Evolutionary conservation across 2,329 filamentous ascomycete species (phyloP), one percentile per base, ranked within the genome.

Genomic region (Aspergillus pseudonomiae): DNA sequence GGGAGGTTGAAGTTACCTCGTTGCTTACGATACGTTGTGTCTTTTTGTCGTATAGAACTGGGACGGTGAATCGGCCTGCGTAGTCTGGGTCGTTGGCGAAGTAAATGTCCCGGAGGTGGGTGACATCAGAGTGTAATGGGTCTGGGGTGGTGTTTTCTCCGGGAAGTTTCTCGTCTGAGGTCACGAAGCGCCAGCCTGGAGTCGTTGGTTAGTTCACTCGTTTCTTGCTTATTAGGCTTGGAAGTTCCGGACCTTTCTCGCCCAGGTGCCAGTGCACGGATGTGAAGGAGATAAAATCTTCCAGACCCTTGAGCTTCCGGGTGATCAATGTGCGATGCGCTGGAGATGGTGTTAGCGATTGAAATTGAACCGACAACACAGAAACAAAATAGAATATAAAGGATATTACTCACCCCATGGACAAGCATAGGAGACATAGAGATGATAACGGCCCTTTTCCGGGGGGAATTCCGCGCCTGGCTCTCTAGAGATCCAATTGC

Each of bases 361-460:
- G 6, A 39, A 28, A 28, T 46, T 58, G 4, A 56, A 54, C 39
- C 9, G 30, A 30, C 16, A 52, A 45, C 4, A 19, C 11, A n/a
- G 9, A 10, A 6, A 14, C 7, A 6, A 2, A 39, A 14, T 5
- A 30, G 6, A 5, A 19, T 7, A 24, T 32, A 28, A 2, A 7
- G 9, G 54, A 54, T 12, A 56, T 14, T 4, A 41, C 73, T 63
- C 73, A 85, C 84, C 89, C 94, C 94, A 97, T 4, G 94, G 94
- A 79, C 94, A 97, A 7, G 94, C 94, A 79, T 96, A 97, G 73
- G 91, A 94, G 69, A 97, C 90, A 76, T 94, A 99, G 71, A 99
- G 88, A 80, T 99, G 95, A 78, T 99, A 99, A 61, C 95, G 86
- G 59, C 86, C 92, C 80, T 92, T 92, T 80, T 98, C 94, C 0